Evolutionary conservation across 179 eudicot genomes (phyloP).

Genomic region (Spinacia oleracea): DNA sequence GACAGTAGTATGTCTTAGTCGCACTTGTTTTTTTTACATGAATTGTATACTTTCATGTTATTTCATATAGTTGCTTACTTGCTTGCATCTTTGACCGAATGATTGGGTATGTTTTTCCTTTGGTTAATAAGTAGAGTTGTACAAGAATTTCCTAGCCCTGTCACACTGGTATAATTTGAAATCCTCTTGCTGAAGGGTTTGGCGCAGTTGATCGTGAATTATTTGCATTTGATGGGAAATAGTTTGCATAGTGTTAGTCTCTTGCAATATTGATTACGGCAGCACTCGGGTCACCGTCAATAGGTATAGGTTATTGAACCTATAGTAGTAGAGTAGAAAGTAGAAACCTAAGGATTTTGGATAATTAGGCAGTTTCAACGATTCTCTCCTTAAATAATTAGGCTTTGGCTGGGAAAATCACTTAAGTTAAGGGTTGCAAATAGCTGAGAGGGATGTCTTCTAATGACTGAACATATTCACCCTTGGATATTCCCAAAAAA

Average conservation of each 20-base stretch:
- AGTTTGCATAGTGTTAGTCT: background rate
- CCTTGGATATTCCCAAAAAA: too few relatives aligned
- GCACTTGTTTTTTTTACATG: background rate
- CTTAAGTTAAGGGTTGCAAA: too few relatives aligned
- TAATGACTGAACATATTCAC: too few relatives aligned
- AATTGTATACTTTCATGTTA: background rate
- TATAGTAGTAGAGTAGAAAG: too few relatives aligned
- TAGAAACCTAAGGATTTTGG: too few relatives aligned
- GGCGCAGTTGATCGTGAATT: background rate
- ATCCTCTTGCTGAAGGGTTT: background rate
- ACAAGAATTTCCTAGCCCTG: background rate
- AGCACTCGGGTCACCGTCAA: too few relatives aligned
- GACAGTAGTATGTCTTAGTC: background rate
- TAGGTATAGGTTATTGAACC: too few relatives aligned
- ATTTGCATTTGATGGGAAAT: background rate
- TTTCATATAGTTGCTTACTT: background rate
- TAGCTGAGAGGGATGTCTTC: too few relatives aligned
- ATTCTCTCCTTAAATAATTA: too few relatives aligned
- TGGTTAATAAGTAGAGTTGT: background rate
- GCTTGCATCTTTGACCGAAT: background rate
- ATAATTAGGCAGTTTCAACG: too few relatives aligned
- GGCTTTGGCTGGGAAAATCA: too few relatives aligned
- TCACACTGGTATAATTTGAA: background rate
- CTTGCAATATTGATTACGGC: background rate
- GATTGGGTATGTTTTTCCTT: background rate